Evolutionary conservation across 495 filamentous ascomycete species (phyloP), one percentile per base, ranked within the genome.

Genomic region (Terfezia boudieri): DNA sequence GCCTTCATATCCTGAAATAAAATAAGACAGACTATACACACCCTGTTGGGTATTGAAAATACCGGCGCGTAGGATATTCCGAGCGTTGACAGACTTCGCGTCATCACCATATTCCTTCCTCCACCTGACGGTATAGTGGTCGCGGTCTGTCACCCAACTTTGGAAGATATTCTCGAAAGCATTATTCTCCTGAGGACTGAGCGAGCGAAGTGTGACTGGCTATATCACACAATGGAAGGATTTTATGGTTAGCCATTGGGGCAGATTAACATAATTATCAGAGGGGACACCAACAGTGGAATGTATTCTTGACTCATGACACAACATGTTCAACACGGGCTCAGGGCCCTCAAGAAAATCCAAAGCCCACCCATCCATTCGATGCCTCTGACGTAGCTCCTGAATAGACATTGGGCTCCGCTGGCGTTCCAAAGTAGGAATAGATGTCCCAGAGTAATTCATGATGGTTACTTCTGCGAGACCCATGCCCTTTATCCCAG

Each of bases 291-390:
- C 26, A 32, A 32, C 26, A 32, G 26, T 32, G 26, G 26, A 66
- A 59, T 92, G 76, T 2, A 95, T 58, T 22, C 66, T 70, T 20
- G 70, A 71, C 52, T 82, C 79, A 23, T 73, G 72, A 61, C 84
- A 94, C 36, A 99, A 74, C 81, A 92, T 86, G 22, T 84, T 78
- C 35, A 95, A 68, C 2, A 99, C 84, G 4, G 85, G 78, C 14
- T 83, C 83, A 1, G 90, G 90, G 0, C 87, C 90, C 23, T 76
- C 72, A 10, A 99, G 62, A 54, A 71, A 84, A 59, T 95, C 81
- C 4, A 81, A 70, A 5, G 83, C 78, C 72, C 81, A 94, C 9
- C 78, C 77, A 55, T 90, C 82, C 36, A 37, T 36, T 4, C 38
- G 17, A 49, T 17, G 11, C 14, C 37, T 8, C 2, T 49, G 10